Base-by-base conservation (phyloP, 331 rosid species). In the Acacia concinna region DNA sequence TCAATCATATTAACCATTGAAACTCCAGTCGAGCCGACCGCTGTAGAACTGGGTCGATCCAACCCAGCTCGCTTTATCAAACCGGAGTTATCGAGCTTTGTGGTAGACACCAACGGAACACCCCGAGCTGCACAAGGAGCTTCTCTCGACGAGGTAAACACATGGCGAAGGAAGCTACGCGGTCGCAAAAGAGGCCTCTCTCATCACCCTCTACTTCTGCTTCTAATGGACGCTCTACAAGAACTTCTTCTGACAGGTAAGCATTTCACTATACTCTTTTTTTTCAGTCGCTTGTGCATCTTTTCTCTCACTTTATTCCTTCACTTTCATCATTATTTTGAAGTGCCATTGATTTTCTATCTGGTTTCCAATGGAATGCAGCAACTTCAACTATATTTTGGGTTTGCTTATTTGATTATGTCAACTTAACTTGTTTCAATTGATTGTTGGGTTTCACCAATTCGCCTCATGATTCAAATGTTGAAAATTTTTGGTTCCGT, bases 91-190 rank as follows among this genome's bases (percentile, higher is more conserved):
- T 64, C 60, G n/a, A 31, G 6, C 37, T 11, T 51, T 5, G 38
- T 18, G 21, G 68, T 20, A 14, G n/a, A 13, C 4, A 28, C 38
- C 4, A 30, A 30, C 68, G 38, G 40, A 18, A 6, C 62, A 15
- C 25, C 4, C 28, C 23, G 66, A 23, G 44, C 66, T 21, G 34
- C 76, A 32, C 64, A 51, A 8, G 47, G 11, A 64, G 37, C 32
- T 23, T 63, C 54, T 35, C 80, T 38, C 15, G 65, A 43, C 60
- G 59, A 4, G 54, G 70, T 25, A 47, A 38, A 65, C 18, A 47
- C 43, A 92, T 88, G 95, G 92, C 88, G 84, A 88, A 88, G 85
- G 76, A 72, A 70, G 84, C 87, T n/a, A 75, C 76, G 37, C 67
- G 65, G 69, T 83, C 88, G n/a, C 79, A 3, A 47, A 75, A 10